phyloP scores from a whole-genome alignment of 305 asterid genomes.

The Fraxinus albicans region DNA sequence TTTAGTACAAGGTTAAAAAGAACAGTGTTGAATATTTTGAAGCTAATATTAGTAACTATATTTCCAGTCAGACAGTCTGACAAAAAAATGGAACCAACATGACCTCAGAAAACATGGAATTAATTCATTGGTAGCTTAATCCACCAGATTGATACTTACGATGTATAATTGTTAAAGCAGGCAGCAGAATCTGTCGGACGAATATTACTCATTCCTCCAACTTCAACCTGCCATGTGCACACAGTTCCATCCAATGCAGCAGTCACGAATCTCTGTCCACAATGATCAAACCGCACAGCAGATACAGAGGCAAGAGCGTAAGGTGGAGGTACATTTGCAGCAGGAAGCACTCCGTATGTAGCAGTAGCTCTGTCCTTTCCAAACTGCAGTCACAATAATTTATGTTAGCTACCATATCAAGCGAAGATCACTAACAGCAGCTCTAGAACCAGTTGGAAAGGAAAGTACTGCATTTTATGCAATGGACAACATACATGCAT shows the following conservation, averaged over 20 bases:
- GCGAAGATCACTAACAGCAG: neutral
- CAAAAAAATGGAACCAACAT: conserved; percentile 9
- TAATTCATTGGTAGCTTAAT: conserved; percentile 22
- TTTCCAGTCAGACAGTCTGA: conserved; percentile 10
- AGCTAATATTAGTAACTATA: neutral
- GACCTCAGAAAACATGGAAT: conserved; percentile 7
- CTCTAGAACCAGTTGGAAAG: conserved; percentile 19
- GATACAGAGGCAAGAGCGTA: conserved; percentile 93
- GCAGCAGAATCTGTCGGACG: conserved; percentile 84
- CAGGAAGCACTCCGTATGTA: conserved; percentile 95
- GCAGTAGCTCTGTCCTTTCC: conserved; percentile 89
- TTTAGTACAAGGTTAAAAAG: neutral
- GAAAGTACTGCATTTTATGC: neutral
- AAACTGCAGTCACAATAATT: conserved; percentile 61
- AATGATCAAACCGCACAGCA: conserved; percentile 80
- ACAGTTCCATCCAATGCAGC: conserved; percentile 96
- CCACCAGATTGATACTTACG: conserved; percentile 50
- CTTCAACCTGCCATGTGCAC: conserved; percentile 99
- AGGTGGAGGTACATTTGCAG: conserved; percentile 94
- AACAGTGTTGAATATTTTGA: neutral
- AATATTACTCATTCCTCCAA: conserved; percentile 92
- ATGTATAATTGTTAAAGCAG: conserved; percentile 88
- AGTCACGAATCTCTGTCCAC: conserved; percentile 93
- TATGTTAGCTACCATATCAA: conserved; percentile 20
- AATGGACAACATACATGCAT: conserved; percentile 12